Conservation (phyloP, 2,329 filamentous ascomycete species). For the Hirsutella rhossiliensis region DNA sequence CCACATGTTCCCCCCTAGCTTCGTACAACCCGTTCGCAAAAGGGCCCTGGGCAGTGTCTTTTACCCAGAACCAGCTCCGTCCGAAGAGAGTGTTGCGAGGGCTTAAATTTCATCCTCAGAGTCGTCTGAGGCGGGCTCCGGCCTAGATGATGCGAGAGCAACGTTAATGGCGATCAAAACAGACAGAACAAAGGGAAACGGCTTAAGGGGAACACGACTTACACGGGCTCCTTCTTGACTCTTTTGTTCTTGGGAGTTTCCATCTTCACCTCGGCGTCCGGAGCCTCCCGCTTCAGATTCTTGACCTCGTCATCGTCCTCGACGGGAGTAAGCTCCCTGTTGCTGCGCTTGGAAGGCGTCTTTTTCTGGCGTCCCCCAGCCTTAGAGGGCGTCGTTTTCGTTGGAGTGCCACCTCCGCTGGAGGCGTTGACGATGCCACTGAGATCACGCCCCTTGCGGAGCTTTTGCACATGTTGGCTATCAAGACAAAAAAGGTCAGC, state of each 20-base stretch:
- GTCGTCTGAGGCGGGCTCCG: too few species aligned
- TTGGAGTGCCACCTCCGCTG: background rate
- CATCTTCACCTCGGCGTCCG: slow-evolving; percentile 5
- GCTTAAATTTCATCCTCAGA: too few species aligned
- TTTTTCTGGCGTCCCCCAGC: slow-evolving; percentile 16
- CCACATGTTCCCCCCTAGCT: too few species aligned
- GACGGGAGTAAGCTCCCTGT: slow-evolving; percentile 5
- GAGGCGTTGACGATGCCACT: slow-evolving; percentile 4
- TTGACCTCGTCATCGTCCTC: slow-evolving; percentile 14
- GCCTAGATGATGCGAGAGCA: too few species aligned
- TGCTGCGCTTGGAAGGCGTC: slow-evolving; percentile 12
- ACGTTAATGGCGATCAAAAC: too few species aligned
- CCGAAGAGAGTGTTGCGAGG: too few species aligned
- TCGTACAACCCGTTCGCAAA: too few species aligned
- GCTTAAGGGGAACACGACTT: background rate
- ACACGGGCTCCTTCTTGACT: background rate
- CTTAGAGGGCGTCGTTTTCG: slow-evolving; percentile 11
- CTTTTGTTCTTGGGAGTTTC: background rate
- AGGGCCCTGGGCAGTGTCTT: too few species aligned
- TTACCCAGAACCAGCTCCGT: too few species aligned
- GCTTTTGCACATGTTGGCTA: slow-evolving; percentile 35
- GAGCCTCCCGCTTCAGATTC: slow-evolving; percentile 13
- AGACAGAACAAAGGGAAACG: too few species aligned
- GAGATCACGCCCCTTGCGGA: slow-evolving; percentile 23
- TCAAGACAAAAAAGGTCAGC: slow-evolving; percentile 6